Conservation (phyloP, 2,329 filamentous ascomycete species). For the Cladosporium colombiae region DNA sequence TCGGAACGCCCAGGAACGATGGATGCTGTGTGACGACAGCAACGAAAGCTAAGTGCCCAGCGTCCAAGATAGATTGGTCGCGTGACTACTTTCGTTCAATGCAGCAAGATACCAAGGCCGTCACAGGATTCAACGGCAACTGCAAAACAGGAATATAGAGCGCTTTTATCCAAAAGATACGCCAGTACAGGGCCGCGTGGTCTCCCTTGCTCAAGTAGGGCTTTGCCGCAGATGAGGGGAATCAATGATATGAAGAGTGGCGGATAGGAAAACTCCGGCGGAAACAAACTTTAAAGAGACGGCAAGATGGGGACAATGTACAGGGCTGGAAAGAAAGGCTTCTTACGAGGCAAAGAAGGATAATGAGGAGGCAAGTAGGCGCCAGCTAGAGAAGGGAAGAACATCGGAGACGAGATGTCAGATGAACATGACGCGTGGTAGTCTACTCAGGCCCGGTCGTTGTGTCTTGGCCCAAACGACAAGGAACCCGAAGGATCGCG, state of each 20-base stretch:
- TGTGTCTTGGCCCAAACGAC: constrained; percentile 16
- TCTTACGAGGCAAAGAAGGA: neutral
- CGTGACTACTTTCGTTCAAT: constrained; percentile 1
- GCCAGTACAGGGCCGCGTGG: constrained; percentile 6
- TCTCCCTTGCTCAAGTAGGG: constrained; percentile 2
- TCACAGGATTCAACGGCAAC: neutral
- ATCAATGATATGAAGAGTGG: neutral
- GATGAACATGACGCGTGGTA: constrained; percentile 17
- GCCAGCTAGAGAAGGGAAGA: constrained; percentile 1
- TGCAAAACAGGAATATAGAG: neutral
- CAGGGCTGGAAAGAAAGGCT: constrained; percentile 1
- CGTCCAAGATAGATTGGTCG: constrained; percentile 5
- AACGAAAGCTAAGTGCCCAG: neutral
- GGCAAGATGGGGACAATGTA: neutral
- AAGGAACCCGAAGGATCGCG: neutral
- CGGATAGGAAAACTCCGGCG: neutral
- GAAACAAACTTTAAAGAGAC: neutral
- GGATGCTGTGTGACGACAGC: constrained; percentile 1
- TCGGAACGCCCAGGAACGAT: neutral
- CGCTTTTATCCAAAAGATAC: neutral
- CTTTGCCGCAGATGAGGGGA: constrained; percentile 4
- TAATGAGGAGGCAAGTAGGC: neutral
- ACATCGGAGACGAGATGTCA: constrained; percentile 8
- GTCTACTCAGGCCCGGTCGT: constrained; percentile 4
- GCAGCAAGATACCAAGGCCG: constrained; percentile 4